A percentile compares a stretch with the other conserved stretches of the same genome.
These are phyloP conservation scores for Spathaspora arborariae DNA, from an alignment of 805 yeast species.

Conservation along the genomic window DNA sequence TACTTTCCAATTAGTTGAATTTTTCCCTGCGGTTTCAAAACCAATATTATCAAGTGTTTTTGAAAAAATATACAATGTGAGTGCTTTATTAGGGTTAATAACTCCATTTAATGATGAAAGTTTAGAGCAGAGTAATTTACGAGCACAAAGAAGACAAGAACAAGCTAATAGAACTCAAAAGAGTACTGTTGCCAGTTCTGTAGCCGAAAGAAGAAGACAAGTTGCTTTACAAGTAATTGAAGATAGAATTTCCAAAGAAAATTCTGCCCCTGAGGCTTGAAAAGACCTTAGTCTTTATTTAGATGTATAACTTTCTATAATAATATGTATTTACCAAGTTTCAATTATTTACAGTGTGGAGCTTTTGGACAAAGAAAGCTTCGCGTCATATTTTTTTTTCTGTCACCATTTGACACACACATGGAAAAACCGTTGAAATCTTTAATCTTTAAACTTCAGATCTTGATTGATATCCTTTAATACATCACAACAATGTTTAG, in stretches of 20 bases:
- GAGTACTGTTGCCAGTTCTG: conserved; percentile 37
- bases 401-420: too few species aligned
- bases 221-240: conserved; percentile 73
- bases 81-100: conserved; percentile 44
- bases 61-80: conserved; percentile 29
- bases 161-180: conserved; percentile 40
- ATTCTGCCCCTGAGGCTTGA: conserved; percentile 3
- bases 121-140: conserved; percentile 67
- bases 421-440: neutral
- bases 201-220: conserved; percentile 74
- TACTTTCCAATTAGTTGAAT: conserved; percentile 75
- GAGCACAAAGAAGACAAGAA: conserved; percentile 61
- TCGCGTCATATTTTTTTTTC: too few species aligned
- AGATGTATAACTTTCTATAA: too few species aligned
- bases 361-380: too few species aligned
- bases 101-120: conserved; percentile 65
- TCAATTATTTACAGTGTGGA: too few species aligned
- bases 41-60: conserved; percentile 52
- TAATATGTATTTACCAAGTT: too few species aligned
- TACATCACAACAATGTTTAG: neutral
- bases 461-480: neutral
- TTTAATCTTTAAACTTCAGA: neutral
- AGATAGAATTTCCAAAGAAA: conserved; percentile 46
- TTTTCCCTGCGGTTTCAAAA: conserved; percentile 69
- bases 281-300: too few species aligned